phyloP scores from a whole-genome alignment of 805 yeast genomes.

The Starmerella etchellsii region DNA sequence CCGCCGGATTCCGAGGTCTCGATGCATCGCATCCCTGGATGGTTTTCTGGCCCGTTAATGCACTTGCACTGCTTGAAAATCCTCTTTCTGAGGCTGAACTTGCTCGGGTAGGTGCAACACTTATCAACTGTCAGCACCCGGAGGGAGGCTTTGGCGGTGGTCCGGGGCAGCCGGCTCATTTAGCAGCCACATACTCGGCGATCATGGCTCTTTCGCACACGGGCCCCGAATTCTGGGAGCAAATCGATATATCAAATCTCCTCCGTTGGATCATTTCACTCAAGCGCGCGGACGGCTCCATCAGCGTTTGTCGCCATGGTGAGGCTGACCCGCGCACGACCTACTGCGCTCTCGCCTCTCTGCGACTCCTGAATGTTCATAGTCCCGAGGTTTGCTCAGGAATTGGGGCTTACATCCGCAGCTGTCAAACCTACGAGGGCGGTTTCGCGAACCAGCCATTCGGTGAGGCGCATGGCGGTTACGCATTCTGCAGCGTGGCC shows the following conservation, averaged over 20 bases:
- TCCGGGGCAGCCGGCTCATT: slow-evolving; percentile 62
- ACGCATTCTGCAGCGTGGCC: slow-evolving; percentile 80
- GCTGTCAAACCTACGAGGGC: slow-evolving; percentile 87
- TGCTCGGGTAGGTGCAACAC: slow-evolving; percentile 21
- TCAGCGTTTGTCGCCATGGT: slow-evolving; percentile 61
- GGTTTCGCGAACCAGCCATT: slow-evolving; percentile 79
- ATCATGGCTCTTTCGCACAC: slow-evolving; percentile 46
- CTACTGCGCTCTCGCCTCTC: slow-evolving; percentile 71
- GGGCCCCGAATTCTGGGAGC: slow-evolving; percentile 32
- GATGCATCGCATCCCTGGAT: slow-evolving; percentile 95
- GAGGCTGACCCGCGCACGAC: slow-evolving; percentile 73
- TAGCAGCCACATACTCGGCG: slow-evolving; percentile 75
- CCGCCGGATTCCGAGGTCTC: slow-evolving; percentile 38
- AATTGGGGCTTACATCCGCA: slow-evolving; percentile 44
- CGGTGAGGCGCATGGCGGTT: slow-evolving; percentile 96
- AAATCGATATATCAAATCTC: slow-evolving; percentile 36
- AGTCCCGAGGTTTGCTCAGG: slow-evolving; percentile 40
- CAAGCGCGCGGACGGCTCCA: slow-evolving; percentile 63
- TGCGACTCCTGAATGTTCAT: slow-evolving; percentile 46
- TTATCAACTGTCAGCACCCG: slow-evolving; percentile 25
- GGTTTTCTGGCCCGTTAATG: slow-evolving; percentile 67
- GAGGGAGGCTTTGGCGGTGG: slow-evolving; percentile 84
- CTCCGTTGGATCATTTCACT: slow-evolving; percentile 53
- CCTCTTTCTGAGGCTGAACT: slow-evolving; percentile 20
- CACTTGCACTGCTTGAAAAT: slow-evolving; percentile 34